Conservation (phyloP, 208 protist species). For the Naegleria fowleri region DNA sequence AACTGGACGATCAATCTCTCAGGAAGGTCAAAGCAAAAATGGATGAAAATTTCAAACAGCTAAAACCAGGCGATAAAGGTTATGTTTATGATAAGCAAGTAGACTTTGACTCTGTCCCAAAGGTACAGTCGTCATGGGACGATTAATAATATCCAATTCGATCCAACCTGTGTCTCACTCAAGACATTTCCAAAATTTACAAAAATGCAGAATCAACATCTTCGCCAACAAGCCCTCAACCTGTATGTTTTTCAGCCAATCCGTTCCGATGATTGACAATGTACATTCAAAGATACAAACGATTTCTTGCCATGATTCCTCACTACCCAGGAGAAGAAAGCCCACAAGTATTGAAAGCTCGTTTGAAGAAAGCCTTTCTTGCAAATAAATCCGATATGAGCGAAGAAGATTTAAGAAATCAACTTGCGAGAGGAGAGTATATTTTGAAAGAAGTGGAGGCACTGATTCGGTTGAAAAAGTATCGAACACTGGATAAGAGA, state of each 20-base stretch:
- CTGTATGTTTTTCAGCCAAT: not conserved
- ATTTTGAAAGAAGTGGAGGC: not conserved
- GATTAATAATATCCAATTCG: not conserved
- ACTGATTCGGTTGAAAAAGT: not conserved
- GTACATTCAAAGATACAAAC: not conserved
- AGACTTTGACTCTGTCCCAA: not conserved
- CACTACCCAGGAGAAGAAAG: not conserved
- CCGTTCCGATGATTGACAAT: not conserved
- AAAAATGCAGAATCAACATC: not conserved
- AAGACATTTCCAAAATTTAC: too few relatives aligned
- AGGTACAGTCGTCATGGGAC: not conserved
- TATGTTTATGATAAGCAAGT: not conserved
- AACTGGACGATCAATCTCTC: not conserved
- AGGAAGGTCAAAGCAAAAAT: not conserved
- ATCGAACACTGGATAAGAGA: not conserved
- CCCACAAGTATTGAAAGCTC: not conserved
- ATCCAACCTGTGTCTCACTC: too few relatives aligned
- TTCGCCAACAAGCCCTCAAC: not conserved
- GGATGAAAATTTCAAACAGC: not conserved
- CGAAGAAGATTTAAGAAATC: not conserved
- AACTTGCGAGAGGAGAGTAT: not conserved
- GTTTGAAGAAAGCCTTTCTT: not conserved
- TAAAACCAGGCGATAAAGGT: not conserved
- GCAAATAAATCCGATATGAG: not conserved
- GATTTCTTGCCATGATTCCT: not conserved